Base-by-base conservation (phyloP, 306 rosid species). In the Nissolia schottii region DNA sequence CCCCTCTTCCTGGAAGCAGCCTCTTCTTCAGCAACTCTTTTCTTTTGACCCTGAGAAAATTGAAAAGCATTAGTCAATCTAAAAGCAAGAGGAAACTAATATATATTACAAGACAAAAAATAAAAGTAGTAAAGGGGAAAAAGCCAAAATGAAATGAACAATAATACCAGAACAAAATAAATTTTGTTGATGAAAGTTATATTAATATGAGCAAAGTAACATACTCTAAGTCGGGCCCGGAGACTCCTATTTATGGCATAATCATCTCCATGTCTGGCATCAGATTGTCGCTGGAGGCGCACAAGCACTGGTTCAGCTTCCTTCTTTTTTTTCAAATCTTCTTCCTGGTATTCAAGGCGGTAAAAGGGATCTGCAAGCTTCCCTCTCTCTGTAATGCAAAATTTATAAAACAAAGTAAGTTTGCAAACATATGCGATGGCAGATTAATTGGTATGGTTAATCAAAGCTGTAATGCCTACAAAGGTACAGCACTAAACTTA, bases 11-110 rank as follows among this genome's bases (percentile, higher is more conserved):
- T 80, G 29, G 85, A 85, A 48, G 81, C 82, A 58, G 83, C 67
- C 79, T 90, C 94, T 80, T 90, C 96, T 73, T 86, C 92, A 23
- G 94, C 92, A 41, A 90, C 86, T 86, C 92, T 90, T 73, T 84
- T 86, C 94, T 83, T 90, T 85, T 88, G 96, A 75, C 74, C 66
- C 96, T 90, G 92, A 81, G 54, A 79, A 49, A 55, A 73, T 14
- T 43, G 24, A 70, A 29, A 43, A n/a, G 46, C 20, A 20, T 7
- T 67, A 45, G 18, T 62, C 13, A 11, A 7, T 29, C 29, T 31
- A 3, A 22, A 31, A 15, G 55, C 57, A 43, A 32, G 55, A 10
- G 12, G 18, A 77, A 45, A 34, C 23, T 25, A 49, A 28, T 8
- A 55, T 16, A 16, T 11, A 14, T n/a, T n/a, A 13, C 0, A 50